Conservation (phyloP, 805 yeast species). For the Lipomyces kockii region DNA sequence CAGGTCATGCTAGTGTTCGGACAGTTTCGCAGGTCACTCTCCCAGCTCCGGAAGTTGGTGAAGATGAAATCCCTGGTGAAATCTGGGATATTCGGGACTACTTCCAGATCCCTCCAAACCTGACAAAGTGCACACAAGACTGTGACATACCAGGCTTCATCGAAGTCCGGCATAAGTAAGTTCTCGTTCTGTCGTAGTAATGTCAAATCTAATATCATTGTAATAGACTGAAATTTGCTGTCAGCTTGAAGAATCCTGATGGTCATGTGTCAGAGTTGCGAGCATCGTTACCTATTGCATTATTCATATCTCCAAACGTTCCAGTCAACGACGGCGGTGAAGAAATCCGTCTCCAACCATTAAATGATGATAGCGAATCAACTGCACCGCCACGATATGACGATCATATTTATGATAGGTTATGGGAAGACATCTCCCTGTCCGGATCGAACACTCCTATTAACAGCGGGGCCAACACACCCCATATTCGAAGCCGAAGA, state of each 20-base stretch:
- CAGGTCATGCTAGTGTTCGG: slow-evolving; percentile 67
- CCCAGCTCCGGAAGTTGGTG: slow-evolving; percentile 48
- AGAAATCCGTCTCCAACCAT: slow-evolving; percentile 24
- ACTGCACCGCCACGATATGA: slow-evolving; percentile 85
- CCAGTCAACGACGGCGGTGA: slow-evolving; percentile 58
- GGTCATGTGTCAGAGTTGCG: slow-evolving; percentile 91
- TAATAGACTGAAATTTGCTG: slow-evolving; percentile 63
- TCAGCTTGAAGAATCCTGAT: slow-evolving; percentile 81
- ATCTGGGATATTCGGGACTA: slow-evolving; percentile 73
- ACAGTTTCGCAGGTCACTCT: slow-evolving; percentile 57
- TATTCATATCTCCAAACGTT: slow-evolving; percentile 83
- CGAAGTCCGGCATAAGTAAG: slow-evolving; percentile 78
- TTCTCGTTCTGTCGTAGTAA: background rate
- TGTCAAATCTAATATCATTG: background rate
- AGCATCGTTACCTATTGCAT: slow-evolving; percentile 81
- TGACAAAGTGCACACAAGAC: slow-evolving; percentile 84
- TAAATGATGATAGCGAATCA: slow-evolving; percentile 32
- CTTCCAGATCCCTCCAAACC: slow-evolving; percentile 70
- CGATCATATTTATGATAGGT: slow-evolving; percentile 76
- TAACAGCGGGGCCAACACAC: slow-evolving; percentile 48
- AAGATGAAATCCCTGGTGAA: slow-evolving; percentile 50
- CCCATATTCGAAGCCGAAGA: slow-evolving; percentile 46
- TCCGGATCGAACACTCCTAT: slow-evolving; percentile 48
- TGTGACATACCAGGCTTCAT: slow-evolving; percentile 70
- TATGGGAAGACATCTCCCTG: slow-evolving; percentile 66